Evolutionary conservation across 129 eudicot species (phyloP), one percentile per base, ranked within the genome.

Genomic region (Chrysanthemum lavandulifolium): DNA sequence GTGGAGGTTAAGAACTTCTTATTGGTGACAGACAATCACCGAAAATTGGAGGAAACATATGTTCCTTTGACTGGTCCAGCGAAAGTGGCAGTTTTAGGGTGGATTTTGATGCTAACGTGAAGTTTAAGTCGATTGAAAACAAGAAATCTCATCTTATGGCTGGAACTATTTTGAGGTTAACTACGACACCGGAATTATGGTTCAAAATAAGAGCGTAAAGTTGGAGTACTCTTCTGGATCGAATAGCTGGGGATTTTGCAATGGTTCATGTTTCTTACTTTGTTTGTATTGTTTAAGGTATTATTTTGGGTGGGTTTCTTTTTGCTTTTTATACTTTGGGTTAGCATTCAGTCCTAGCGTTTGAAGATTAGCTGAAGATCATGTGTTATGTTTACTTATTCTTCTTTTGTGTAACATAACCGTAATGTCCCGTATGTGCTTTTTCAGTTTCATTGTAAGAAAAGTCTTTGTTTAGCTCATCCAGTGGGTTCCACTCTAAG

Each of bases 1-100:
- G 62, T 69, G 15, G 74, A 52, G 63, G 51, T 69, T 31, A 5
- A 69, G 14, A 62, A 69, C 49, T 53, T 69, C 48, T 53, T 54
- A 52, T 69, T 14, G 45, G 8, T 36, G 10, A 3, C 1, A 11
- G 40, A 5, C 8, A 4, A 31, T 2, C 61, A 7, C 3, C 51
- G 18, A 59, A 16, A 6, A 31, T 16, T 27, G 7, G 63, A 5
- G 10, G 51, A 15, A 19, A 23, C 45, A 9, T 4, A 15, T 10
- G 2, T 7, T 54, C 16, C 52, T 1, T 14, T 51, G 63, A n/a
- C 2, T 5, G 63, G 47, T 29, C 52, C 64, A 10, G 15, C 50
- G 52, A 69, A 69, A 31, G 63, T 54, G 16, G 25, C 40, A 23
- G 51, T 3, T 53, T 69, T 2, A n/a, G 14, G 16, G 52, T 69